Base-by-base conservation (phyloP, 2,329 filamentous ascomycete genomes). In the Plenodomus tracheiphilus region DNA sequence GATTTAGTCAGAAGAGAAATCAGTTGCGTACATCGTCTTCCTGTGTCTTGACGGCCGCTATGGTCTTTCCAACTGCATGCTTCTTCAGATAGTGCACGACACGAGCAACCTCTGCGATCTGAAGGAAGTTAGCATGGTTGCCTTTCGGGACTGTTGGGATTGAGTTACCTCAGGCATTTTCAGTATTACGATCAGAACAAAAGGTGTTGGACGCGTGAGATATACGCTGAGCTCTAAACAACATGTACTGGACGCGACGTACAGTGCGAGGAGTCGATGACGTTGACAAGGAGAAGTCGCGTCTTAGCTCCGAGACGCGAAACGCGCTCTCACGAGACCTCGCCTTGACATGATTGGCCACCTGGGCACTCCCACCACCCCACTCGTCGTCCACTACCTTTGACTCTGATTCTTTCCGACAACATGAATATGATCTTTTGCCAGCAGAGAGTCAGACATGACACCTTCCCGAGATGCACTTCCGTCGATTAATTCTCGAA, bases 51-150 rank as follows among this genome's bases (percentile, higher is more conserved):
- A 89, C 87, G 35, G 81, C 82, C 39, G 80, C 76, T 52, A 99
- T 86, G 9, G 81, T 88, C 75, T 90, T 94, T 47, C 90, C 91
- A 21, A 95, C 87, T n/a, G 96, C 81, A 71, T 91, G 84, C 56
- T 88, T 86, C 51, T 85, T 86, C 34, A 99, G 83, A 69, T 87
- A 95, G 70, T 96, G 88, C 41, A 95, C 90, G 58, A 93, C 84
- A 37, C 92, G 88, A 17, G 91, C 88, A 58, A 97, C 88, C 66
- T 80, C 78, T 30, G 73, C 77, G 39, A 80, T 79, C 76, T 79
- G n/a, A 41, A 22, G 35, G 19, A 20, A 10, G 47, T 62, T 36
- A 65, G 50, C 46, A 30, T 19, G 4, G 25, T 17, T 39, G 10
- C 15, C 49, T 32, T 32, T 10, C 11, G 28, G 11, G 15, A 4